These are phyloP conservation scores for Apiotrichum akiyoshidainum DNA, from an alignment of 1,284 basidiomycete genomes.

Conservation along the genomic window DNA sequence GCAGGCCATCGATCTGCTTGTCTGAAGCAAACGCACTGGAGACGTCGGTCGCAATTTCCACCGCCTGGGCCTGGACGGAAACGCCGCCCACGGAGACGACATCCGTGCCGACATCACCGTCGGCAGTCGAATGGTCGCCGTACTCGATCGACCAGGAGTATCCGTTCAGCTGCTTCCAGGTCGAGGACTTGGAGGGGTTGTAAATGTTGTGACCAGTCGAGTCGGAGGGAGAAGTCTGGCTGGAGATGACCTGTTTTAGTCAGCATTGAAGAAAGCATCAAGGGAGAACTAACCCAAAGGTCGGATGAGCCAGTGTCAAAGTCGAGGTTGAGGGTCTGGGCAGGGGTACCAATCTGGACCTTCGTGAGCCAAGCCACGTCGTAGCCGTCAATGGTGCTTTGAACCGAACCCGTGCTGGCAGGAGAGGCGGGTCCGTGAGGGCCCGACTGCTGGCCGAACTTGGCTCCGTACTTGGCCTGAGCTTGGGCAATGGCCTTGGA, in stretches of 20 bases:
- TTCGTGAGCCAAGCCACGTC: conserved; percentile 29
- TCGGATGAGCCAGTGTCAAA: conserved; percentile 56
- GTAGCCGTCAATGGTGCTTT: neutral
- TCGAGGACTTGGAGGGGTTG: conserved; percentile 46
- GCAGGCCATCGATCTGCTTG: conserved; percentile 9
- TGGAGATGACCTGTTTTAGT: conserved; percentile 36
- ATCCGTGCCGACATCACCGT: conserved; percentile 3
- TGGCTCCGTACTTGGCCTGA: no score
- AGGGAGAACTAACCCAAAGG: conserved; percentile 31
- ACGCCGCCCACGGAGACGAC: conserved; percentile 10
- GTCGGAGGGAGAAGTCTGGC: conserved; percentile 32
- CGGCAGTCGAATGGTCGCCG: conserved; percentile 8
- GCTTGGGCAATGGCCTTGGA: no score
- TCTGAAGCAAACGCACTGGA: neutral
- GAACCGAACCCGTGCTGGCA: no score
- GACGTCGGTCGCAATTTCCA: conserved; percentile 10
- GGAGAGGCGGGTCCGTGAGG: no score
- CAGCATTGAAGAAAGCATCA: no score
- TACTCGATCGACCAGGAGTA: conserved; percentile 12
- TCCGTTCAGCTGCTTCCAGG: conserved; percentile 3
- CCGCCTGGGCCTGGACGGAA: conserved; percentile 6
- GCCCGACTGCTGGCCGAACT: no score
- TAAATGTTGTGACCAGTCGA: conserved; percentile 27
- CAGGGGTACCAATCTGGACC: conserved; percentile 37
- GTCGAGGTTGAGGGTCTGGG: conserved; percentile 46